Evolutionary conservation across 495 filamentous ascomycete species (phyloP).

Genomic region (Terfezia claveryi): DNA sequence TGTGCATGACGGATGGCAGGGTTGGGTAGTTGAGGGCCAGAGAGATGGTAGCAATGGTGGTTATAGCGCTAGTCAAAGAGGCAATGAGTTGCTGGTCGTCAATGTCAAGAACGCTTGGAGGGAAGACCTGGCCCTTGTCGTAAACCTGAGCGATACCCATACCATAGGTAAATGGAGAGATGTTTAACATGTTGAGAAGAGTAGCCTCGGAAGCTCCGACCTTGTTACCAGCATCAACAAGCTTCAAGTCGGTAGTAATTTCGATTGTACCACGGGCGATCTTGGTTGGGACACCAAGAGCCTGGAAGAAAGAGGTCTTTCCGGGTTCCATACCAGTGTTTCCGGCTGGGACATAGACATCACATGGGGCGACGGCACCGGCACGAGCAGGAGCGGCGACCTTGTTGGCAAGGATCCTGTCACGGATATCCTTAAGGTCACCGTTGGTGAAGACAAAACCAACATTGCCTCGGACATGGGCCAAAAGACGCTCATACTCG

Average conservation of each 20-base stretch:
- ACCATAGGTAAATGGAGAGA: conserved; percentile 99
- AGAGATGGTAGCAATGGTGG: conserved; percentile 71
- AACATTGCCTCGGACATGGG: conserved; percentile 89
- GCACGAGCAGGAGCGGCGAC: conserved; percentile 93
- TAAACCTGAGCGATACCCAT: conserved; percentile 92
- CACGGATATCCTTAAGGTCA: conserved; percentile 75
- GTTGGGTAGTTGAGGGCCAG: conserved; percentile 87
- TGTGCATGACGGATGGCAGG: conserved; percentile 89
- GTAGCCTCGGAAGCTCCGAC: conserved; percentile 97
- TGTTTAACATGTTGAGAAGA: conserved; percentile 98
- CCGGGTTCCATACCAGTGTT: conserved; percentile 99
- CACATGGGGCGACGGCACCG: conserved; percentile 75
- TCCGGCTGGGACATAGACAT: conserved; percentile 83
- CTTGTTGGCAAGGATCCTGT: conserved; percentile 89
- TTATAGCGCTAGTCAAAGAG: conserved; percentile 59
- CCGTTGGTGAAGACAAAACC: conserved; percentile 99
- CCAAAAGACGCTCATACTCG: conserved; percentile 91
- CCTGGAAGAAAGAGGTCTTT: conserved; percentile 99
- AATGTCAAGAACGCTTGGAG: conserved; percentile 68
- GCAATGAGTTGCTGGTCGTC: conserved; percentile 75
- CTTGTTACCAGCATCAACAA: conserved; percentile 77
- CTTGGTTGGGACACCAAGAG: conserved; percentile 99
- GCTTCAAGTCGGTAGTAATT: conserved; percentile 95
- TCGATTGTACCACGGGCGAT: conserved; percentile 99
- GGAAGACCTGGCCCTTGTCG: conserved; percentile 83